Conservation (phyloP, 192 early-diverging fungal genomes). For the Backusella macrospora region DNA sequence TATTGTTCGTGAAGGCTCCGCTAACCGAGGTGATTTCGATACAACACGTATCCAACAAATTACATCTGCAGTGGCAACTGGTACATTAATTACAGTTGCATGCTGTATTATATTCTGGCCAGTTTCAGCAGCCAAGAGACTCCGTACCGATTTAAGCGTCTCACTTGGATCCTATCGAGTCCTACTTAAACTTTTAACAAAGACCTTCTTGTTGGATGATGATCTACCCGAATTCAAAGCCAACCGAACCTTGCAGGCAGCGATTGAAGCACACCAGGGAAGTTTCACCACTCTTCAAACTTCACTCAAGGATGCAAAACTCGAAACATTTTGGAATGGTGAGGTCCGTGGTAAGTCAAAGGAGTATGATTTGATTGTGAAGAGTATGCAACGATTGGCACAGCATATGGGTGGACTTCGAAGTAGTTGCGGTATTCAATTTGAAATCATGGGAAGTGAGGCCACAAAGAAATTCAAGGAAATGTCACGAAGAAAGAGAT, state of each 20-base stretch:
- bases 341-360: conserved; percentile 52
- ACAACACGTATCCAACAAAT: conserved; percentile 47
- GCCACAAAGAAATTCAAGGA: not conserved
- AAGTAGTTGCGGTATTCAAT: conserved; percentile 71
- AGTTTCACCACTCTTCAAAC: conserved; percentile 60
- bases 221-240: conserved; percentile 58
- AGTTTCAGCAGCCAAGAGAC: conserved; percentile 52
- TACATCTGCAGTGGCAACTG: conserved; percentile 45
- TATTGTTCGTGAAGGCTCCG: conserved; percentile 52
- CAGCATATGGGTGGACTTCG: conserved; percentile 72
- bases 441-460: conserved; percentile 52
- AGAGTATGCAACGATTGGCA: conserved; percentile 65
- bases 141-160: conserved; percentile 51
- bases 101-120: conserved; percentile 56
- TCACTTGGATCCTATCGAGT: conserved; percentile 62
- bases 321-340: conserved; percentile 53
- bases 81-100: conserved; percentile 46
- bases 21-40: conserved; percentile 48
- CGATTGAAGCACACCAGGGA: conserved; percentile 62
- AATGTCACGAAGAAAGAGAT: not conserved
- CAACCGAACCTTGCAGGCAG: conserved; percentile 56
- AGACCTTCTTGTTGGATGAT: conserved; percentile 63
- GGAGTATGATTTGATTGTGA: conserved; percentile 53
- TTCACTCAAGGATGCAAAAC: conserved; percentile 58
- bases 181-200: conserved; percentile 64